These are phyloP conservation scores for Pichia sp. DNA, from an alignment of 1,139 yeast species.

Conservation along the genomic window DNA sequence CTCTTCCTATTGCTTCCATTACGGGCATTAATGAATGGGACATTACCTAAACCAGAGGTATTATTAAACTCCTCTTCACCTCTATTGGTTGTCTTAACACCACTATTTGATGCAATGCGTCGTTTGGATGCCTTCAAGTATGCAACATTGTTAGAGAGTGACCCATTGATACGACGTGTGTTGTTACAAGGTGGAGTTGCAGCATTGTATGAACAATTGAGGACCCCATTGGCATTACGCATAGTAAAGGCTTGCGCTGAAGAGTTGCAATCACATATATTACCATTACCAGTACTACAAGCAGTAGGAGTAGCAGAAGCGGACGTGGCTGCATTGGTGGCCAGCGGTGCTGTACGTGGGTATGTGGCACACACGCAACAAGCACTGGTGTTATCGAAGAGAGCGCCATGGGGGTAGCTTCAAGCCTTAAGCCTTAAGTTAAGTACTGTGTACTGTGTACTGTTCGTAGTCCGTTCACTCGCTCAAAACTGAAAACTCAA, in stretches of 20 bases:
- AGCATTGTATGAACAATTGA: conserved; percentile 25
- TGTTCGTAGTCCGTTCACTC: too few relatives aligned
- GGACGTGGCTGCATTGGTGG: neutral
- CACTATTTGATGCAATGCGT: too few relatives aligned
- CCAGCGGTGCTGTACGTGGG: neutral
- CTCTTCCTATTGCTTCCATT: conserved; percentile 50
- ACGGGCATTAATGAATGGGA: conserved; percentile 36
- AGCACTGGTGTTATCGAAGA: neutral
- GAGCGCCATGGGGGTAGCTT: neutral
- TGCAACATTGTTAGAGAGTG: too few relatives aligned
- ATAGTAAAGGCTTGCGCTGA: neutral
- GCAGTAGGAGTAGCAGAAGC: neutral
- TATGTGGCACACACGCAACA: neutral
- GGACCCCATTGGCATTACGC: neutral
- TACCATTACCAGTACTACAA: neutral
- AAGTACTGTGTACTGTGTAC: too few relatives aligned
- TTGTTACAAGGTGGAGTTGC: too few relatives aligned
- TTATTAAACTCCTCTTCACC: too few relatives aligned
- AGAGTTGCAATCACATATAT: neutral
- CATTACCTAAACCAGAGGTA: conserved; percentile 32
- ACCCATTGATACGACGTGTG: too few relatives aligned
- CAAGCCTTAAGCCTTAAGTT: too few relatives aligned
- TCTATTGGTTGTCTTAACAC: too few relatives aligned
- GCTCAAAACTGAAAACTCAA: too few relatives aligned
- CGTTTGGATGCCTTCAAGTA: too few relatives aligned